phyloP scores from a whole-genome alignment of 108 stramenopile species.

The Epipyxis sp. region DNA sequence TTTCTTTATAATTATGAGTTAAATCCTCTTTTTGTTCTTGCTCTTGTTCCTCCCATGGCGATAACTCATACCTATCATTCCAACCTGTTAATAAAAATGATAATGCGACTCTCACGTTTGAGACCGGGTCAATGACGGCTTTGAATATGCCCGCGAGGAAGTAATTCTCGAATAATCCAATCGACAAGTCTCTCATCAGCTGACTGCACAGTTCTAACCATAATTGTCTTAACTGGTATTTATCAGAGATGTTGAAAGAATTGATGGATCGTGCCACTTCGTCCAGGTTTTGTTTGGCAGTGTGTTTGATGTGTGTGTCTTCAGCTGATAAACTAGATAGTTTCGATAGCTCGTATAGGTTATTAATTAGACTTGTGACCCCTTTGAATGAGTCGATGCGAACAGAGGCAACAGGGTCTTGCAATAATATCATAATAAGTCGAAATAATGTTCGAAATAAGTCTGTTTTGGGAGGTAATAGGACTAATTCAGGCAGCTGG shows the following conservation, averaged over 20 bases:
- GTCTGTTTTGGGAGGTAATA: slow-evolving; percentile 56
- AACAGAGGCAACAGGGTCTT: slow-evolving; percentile 70
- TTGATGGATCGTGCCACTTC: slow-evolving; percentile 9
- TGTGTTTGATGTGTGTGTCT: not conserved
- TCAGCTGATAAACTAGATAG: too few species aligned
- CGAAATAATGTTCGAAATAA: slow-evolving; percentile 69
- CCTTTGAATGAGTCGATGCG: slow-evolving; percentile 8
- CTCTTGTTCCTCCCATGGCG: slow-evolving; percentile 4
- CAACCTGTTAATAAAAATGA: slow-evolving; percentile 1
- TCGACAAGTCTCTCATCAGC: slow-evolving; percentile 21
- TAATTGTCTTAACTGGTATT: slow-evolving; percentile 3
- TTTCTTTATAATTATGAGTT: not conserved
- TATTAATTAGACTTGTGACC: not conserved
- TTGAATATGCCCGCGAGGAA: slow-evolving; percentile 25
- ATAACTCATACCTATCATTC: not conserved
- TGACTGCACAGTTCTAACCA: slow-evolving; percentile 19
- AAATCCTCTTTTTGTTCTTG: not conserved
- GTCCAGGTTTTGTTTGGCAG: not conserved
- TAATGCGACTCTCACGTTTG: not conserved
- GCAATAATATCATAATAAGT: slow-evolving; percentile 64
- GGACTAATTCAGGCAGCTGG: slow-evolving; percentile 72
- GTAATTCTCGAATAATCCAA: not conserved
- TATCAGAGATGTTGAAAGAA: not conserved
- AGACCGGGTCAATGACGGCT: not conserved
- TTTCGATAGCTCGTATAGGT: not conserved